Evolutionary conservation across 441 rosid genomes (phyloP), one percentile per base, ranked within the genome.

Genomic region (Adansonia grandidieri): DNA sequence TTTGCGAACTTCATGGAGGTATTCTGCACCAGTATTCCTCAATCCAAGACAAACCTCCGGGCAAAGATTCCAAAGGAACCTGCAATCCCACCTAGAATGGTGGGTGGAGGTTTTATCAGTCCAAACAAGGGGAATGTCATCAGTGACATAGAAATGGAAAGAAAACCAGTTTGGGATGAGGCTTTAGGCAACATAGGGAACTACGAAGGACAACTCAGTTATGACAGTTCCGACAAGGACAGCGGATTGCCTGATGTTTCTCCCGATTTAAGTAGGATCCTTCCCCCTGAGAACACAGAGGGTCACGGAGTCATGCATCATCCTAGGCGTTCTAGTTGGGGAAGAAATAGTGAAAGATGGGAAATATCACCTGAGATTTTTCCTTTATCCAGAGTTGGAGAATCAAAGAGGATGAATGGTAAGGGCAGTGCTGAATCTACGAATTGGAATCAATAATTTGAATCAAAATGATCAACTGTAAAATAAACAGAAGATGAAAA

Each of bases 341-440:
- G 96, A 86, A 91, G 92, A 78, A 90, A 84, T 84, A 93, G 94
- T 57, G 95, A 93, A 63, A 91, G 92, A 90, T 93, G 93, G 95
- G 97, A 94, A 51, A 80, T 89, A 48, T 79, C 97, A 24, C 86
- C 93, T 3, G 94, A 87, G 79, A 80, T 86, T 77, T 83, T 84
- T 66, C 87, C 89, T 51, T 73, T 89, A 0, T 88, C 89, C 54
- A 82, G 80, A 82, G 65, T 74, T 22, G 92, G 88, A 37, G 93
- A 85, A 71, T 84, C 91, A 37, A 90, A 85, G 71, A 86, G 86
- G 65, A 81, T 77, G 4, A 17, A 67, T 15, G 78, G 47, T 75
- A 77, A 65, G 66, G 78, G 75, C 78, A 77, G 75, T 24, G 76
- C 53, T 71, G 82, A 80, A 83, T 77, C 82, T 74, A 76, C 74